phyloP scores from a whole-genome alignment of 768 basidiomycete genomes.

The Gautieria morchelliformis region DNA sequence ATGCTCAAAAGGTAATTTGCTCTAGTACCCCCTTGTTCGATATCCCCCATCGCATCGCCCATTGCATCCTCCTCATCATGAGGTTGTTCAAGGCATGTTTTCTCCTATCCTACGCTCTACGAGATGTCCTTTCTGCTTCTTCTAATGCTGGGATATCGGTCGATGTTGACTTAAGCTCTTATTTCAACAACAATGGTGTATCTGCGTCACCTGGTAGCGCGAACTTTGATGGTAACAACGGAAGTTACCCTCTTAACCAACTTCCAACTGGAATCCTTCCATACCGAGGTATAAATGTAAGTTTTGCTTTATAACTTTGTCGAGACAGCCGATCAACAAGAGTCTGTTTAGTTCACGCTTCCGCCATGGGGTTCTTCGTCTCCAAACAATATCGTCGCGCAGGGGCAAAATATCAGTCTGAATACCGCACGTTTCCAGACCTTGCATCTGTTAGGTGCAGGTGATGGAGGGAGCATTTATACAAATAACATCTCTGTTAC shows the following conservation, averaged over 20 bases:
- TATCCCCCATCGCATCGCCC: too few species aligned
- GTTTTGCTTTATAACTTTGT: background rate
- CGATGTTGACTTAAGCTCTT: background rate
- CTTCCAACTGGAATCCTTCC: slow-evolving; percentile 31
- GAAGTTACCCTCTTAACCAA: slow-evolving; percentile 31
- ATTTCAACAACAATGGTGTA: slow-evolving; percentile 2
- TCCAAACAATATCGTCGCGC: slow-evolving; percentile 36
- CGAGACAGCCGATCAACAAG: background rate
- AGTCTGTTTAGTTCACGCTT: slow-evolving; percentile 30
- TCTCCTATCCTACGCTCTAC: background rate
- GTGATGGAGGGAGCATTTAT: slow-evolving; percentile 35
- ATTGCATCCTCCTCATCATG: background rate
- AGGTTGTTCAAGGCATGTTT: background rate
- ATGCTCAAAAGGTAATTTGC: background rate
- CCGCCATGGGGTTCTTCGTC: slow-evolving; percentile 31
- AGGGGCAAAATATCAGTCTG: slow-evolving; percentile 28
- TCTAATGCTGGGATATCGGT: background rate
- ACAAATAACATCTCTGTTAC: slow-evolving; percentile 19
- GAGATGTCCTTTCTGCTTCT: background rate
- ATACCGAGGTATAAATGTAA: slow-evolving; percentile 32
- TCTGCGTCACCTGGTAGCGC: slow-evolving; percentile 15
- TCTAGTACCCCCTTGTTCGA: background rate
- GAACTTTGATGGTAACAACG: slow-evolving; percentile 30
- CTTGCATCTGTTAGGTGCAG: slow-evolving; percentile 38
- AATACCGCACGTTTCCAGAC: slow-evolving; percentile 22